These are phyloP conservation scores for Tetradesmus obliquus DNA, from an alignment of 139 green algal genomes.

Conservation along the genomic window DNA sequence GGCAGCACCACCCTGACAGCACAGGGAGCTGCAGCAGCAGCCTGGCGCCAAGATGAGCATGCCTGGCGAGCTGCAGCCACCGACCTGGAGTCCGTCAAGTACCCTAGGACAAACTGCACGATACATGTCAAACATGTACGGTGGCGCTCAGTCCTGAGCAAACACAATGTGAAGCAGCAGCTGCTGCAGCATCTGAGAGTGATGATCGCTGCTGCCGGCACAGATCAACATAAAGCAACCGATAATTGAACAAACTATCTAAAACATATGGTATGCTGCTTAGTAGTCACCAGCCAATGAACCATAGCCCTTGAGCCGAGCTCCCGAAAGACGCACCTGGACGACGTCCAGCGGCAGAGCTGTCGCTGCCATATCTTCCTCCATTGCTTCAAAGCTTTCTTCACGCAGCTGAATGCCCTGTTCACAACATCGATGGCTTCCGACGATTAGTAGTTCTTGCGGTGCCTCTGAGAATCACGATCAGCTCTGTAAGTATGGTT, in stretches of 20 bases:
- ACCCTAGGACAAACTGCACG: slow-evolving; percentile 30
- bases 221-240: neutral
- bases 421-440: neutral
- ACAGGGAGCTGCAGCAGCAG: neutral
- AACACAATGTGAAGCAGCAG: neutral
- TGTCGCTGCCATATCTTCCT: neutral
- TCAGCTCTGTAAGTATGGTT: neutral
- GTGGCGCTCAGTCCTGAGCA: neutral
- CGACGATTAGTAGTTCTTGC: neutral
- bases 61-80: slow-evolving; percentile 21
- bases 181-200: neutral
- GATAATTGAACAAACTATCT: neutral
- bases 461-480: neutral
- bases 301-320: neutral
- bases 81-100: slow-evolving; percentile 2
- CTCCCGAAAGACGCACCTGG: slow-evolving; percentile 7
- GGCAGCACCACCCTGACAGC: neutral
- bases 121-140: neutral
- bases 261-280: neutral
- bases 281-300: neutral
- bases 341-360: slow-evolving; percentile 31
- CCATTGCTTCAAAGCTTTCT: neutral
- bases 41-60: slow-evolving; percentile 12
- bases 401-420: neutral
- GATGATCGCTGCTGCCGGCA: neutral